Percentiles rank a stretch among this genome's conserved stretches.
phyloP scores from a whole-genome alignment of 495 filamentous ascomycete species.

The Tuber umbilicatum region DNA sequence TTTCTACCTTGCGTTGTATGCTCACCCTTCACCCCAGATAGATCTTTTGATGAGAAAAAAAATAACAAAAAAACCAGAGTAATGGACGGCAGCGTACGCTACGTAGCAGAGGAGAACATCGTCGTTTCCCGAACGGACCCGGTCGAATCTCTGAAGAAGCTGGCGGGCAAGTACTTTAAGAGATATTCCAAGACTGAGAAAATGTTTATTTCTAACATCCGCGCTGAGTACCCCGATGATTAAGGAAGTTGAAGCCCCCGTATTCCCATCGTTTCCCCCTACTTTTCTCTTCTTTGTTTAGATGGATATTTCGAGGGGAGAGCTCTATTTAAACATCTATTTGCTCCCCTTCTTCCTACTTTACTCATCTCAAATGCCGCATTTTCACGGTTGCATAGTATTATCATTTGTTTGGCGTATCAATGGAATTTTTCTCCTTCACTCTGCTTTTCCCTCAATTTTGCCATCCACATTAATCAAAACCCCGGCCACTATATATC shows the following conservation, averaged over 20 bases:
- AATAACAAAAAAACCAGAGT: constrained; percentile 47
- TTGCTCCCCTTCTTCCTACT: neutral
- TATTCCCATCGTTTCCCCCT: neutral
- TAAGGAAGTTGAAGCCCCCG: neutral
- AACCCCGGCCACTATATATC: neutral
- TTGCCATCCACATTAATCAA: neutral
- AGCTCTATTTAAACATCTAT: neutral
- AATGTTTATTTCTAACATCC: constrained; percentile 78
- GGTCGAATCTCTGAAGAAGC: constrained; percentile 52
- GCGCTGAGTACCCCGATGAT: constrained; percentile 80
- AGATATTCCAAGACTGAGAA: constrained; percentile 63
- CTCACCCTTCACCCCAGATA: constrained; percentile 26
- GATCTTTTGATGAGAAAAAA: neutral
- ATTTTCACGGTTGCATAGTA: constrained; percentile 5
- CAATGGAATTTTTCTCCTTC: neutral
- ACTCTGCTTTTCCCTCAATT: neutral
- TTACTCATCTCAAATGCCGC: neutral
- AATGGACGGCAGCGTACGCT: constrained; percentile 62
- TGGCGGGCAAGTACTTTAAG: constrained; percentile 85
- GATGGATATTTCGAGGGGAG: neutral
- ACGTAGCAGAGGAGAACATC: constrained; percentile 83
- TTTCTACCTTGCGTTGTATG: constrained; percentile 81
- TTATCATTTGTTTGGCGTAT: neutral
- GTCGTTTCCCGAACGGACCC: constrained; percentile 47
- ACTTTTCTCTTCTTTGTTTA: neutral